Conservation (phyloP, 2,329 filamentous ascomycete species). For the Alternaria sp. region DNA sequence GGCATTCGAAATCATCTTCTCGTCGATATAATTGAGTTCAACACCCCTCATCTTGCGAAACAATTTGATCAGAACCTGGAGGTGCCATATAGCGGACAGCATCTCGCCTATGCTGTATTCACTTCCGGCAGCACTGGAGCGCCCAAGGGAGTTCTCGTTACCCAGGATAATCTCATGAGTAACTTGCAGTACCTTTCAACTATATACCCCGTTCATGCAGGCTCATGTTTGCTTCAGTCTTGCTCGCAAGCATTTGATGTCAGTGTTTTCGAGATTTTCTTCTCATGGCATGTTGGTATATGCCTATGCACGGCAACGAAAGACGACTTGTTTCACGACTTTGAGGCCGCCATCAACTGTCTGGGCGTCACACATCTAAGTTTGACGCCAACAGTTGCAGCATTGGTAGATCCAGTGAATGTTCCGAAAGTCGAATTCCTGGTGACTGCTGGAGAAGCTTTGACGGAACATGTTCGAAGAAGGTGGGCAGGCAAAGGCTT, state of each 20-base stretch:
- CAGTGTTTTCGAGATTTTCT: conserved; percentile 91
- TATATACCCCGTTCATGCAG: conserved; percentile 65
- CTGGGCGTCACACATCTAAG: conserved; percentile 79
- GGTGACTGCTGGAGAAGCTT: conserved; percentile 79
- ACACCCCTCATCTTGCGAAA: conserved; percentile 32
- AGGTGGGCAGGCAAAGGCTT: conserved; percentile 72
- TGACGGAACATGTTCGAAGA: conserved; percentile 73
- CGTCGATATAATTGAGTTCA: conserved; percentile 36
- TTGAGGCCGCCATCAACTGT: conserved; percentile 69
- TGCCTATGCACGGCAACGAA: conserved; percentile 78
- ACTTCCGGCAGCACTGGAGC: conserved; percentile 82
- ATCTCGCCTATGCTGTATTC: conserved; percentile 78
- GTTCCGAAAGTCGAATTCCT: conserved; percentile 76
- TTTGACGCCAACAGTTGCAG: conserved; percentile 83
- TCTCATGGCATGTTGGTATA: conserved; percentile 78
- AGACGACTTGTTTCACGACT: conserved; percentile 74
- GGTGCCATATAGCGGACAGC: conserved; percentile 51
- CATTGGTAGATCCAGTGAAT: conserved; percentile 70
- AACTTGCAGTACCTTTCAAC: conserved; percentile 72
- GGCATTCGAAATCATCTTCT: conserved; percentile 8
- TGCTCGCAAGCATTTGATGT: conserved; percentile 87
- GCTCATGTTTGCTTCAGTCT: conserved; percentile 74
- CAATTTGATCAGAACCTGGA: conserved; percentile 48
- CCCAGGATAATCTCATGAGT: conserved; percentile 75
- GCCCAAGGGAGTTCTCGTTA: conserved; percentile 80